Conservation (phyloP, 177 flowering plant genomes). For the Vitis hybrid region DNA sequence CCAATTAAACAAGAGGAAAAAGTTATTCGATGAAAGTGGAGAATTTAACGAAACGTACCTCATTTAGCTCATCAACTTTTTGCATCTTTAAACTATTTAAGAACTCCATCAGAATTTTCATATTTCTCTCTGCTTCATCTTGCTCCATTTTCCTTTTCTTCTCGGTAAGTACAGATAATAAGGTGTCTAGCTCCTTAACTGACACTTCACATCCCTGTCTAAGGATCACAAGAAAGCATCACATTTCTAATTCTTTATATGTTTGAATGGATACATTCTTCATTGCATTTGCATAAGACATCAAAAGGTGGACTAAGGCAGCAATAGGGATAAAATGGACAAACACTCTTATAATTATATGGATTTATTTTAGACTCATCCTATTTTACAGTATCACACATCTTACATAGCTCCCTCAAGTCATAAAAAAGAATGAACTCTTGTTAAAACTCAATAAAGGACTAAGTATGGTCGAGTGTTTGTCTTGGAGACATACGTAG, state of each 20-base stretch:
- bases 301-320: neutral
- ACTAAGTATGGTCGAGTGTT: no score
- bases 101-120: slow-evolving; percentile 83
- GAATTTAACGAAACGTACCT: slow-evolving; percentile 46
- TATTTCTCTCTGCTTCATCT: slow-evolving; percentile 94
- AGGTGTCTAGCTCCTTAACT: slow-evolving; percentile 79
- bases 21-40: neutral
- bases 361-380: no score
- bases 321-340: neutral
- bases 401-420: no score
- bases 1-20: neutral
- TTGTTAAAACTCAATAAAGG: no score
- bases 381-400: no score
- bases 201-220: slow-evolving; percentile 91
- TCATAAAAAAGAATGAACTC: no score
- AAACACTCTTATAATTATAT: no score
- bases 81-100: slow-evolving; percentile 74
- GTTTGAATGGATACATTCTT: neutral
- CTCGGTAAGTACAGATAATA: slow-evolving; percentile 75
- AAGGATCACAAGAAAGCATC: slow-evolving; percentile 30
- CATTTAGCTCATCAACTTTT: slow-evolving; percentile 83
- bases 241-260: slow-evolving; percentile 14
- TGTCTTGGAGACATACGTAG: no score
- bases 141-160: slow-evolving; percentile 95
- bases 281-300: neutral